A percentile compares a stretch with the other conserved stretches of the same genome.
These are phyloP conservation scores for Tylopilus plumbeoviolaceoides DNA, from an alignment of 768 basidiomycete species.

Conservation along the genomic window DNA sequence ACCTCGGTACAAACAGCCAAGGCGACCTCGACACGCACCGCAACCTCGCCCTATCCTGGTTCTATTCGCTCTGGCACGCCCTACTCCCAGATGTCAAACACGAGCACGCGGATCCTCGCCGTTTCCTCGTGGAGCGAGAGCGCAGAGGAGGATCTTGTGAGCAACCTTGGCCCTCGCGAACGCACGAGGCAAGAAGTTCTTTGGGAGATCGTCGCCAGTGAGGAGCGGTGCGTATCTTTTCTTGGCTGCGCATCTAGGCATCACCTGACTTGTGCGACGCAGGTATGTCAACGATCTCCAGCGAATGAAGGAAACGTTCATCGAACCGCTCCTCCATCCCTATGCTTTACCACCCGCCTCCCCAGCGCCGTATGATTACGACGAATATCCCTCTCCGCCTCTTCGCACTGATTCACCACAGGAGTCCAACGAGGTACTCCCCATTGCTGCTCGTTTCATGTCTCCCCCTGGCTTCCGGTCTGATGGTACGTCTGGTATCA, in stretches of 20 bases:
- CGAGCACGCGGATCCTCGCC: conserved; percentile 69
- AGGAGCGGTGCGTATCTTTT: conserved; percentile 67
- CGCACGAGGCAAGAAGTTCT: conserved; percentile 94
- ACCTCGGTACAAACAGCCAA: conserved; percentile 52
- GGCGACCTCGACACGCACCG: conserved; percentile 59
- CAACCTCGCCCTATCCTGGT: conserved; percentile 58
- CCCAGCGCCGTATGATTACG: conserved; percentile 59
- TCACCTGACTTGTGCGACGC: conserved; percentile 13
- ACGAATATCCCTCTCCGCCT: conserved; percentile 44
- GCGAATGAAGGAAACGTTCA: conserved; percentile 92
- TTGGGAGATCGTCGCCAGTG: conserved; percentile 94
- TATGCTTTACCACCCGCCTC: conserved; percentile 47
- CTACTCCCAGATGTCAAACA: conserved; percentile 72
- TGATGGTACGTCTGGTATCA: conserved; percentile 40
- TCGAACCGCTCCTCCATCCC: conserved; percentile 85
- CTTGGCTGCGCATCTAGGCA: conserved; percentile 8
- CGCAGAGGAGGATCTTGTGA: conserved; percentile 90
- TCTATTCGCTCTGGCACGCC: conserved; percentile 80
- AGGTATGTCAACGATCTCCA: conserved; percentile 91
- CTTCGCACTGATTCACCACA: conserved; percentile 56
- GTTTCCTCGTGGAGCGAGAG: conserved; percentile 90
- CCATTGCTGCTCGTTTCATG: conserved; percentile 92
- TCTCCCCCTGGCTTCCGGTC: conserved; percentile 51
- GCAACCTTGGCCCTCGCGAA: conserved; percentile 89
- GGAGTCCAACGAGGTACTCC: conserved; percentile 70